Base-by-base conservation (phyloP, 495 filamentous ascomycete species). In the Extremus antarcticus region DNA sequence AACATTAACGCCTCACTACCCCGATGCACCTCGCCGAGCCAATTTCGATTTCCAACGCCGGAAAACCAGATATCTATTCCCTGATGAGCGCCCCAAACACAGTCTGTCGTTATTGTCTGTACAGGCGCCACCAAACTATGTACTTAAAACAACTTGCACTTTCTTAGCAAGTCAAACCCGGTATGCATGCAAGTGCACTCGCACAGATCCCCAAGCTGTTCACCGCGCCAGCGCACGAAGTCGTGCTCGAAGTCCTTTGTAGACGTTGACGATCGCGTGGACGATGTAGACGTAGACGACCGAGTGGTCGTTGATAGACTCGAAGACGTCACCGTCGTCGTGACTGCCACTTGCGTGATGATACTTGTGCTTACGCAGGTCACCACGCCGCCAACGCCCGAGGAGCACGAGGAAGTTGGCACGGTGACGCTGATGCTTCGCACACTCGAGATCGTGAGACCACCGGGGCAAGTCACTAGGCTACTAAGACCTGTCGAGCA, bases 401-500 rank as follows among this genome's bases (percentile, higher is more conserved):
- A 7, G 29, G 29, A 35, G 29, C 29, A 35, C 13, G 29, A 35
- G 13, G 29, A 35, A 7, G 29, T 35, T 13, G 13, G 29, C 13
- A 35, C 29, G 13, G 29, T 35, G 29, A 35, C 13, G 29, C 29
- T 35, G 29, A 35, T 35, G 29, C 29, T 35, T 13, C 29, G 29
- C 7, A 35, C 29, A 35, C 29, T 35, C 7, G 29, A 35, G 29
- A 35, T 35, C 13, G 29, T 35, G 29, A 35, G 7, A 13, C 29
- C 29, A 22, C 53, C 43, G 15, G 53, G 43, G 40, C 53, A 55
- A 2, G 43, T 55, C 23, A 55, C 21, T n/a, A 23, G 29, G 10
- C 53, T 43, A 7, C 53, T 43, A 16, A 55, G 43, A 7, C 19
- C 45, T 21, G 32, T 47, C 10, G 53, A 55, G 53, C 43, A 55